A percentile compares a stretch with the other conserved stretches of the same genome.
phyloP scores from a whole-genome alignment of 169 alveolate species.

The Nephromyces sp. region DNA sequence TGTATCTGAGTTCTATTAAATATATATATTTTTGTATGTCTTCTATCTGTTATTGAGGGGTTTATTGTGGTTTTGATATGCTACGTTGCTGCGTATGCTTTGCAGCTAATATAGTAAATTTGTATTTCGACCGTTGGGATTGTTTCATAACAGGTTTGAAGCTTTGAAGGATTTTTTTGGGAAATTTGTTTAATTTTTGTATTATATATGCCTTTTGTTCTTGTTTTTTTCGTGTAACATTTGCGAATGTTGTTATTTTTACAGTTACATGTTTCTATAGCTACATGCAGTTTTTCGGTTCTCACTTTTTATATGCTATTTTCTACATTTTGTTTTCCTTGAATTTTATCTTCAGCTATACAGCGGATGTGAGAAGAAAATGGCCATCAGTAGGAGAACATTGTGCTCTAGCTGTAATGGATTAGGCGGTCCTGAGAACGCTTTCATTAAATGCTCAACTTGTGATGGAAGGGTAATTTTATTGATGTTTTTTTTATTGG shows the following conservation, averaged over 20 bases:
- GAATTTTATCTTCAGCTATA: slow-evolving; percentile 46
- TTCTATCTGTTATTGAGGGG: neutral
- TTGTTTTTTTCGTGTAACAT: too few species aligned
- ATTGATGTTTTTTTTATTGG: neutral
- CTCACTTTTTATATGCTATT: too few species aligned
- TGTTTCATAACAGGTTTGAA: neutral
- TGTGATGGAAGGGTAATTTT: slow-evolving; percentile 78
- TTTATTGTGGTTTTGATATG: neutral
- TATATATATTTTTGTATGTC: neutral
- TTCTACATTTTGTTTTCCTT: neutral
- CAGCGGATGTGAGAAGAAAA: slow-evolving; percentile 85
- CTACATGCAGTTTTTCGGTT: too few species aligned
- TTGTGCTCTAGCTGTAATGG: slow-evolving; percentile 91
- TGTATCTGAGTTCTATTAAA: slow-evolving; percentile 20
- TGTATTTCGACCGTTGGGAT: neutral
- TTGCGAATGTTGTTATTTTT: too few species aligned
- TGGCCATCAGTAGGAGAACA: slow-evolving; percentile 83
- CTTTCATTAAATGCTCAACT: slow-evolving; percentile 71
- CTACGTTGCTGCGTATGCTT: neutral
- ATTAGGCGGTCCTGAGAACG: slow-evolving; percentile 87
- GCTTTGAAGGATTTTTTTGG: neutral
- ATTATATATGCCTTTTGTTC: too few species aligned
- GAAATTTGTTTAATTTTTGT: too few species aligned
- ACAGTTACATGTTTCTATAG: too few species aligned
- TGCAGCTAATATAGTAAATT: neutral